Percentiles rank a stretch among this genome's conserved stretches.
Evolutionary conservation across 805 yeast genomes (phyloP).

Genomic region (Sungouiozyma intestinalis): DNA sequence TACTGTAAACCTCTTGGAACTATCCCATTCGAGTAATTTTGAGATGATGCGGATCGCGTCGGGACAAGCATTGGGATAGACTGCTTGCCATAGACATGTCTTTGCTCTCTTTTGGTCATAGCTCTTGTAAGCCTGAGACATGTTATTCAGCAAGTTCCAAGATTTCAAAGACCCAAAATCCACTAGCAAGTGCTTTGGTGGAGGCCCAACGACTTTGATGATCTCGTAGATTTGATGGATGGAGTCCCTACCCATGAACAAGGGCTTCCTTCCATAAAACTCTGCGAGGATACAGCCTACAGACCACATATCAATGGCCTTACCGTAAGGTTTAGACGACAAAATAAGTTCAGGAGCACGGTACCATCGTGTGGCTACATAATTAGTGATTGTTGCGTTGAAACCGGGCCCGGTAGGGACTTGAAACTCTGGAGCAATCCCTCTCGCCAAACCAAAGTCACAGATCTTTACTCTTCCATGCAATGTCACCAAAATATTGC

Average conservation of each 20-base stretch:
- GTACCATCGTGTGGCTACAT: conserved; percentile 94
- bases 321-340: conserved; percentile 47
- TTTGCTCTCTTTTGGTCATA: conserved; percentile 3
- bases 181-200: conserved; percentile 38
- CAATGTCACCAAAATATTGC: conserved; percentile 67
- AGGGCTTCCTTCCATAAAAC: conserved; percentile 66
- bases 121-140: neutral
- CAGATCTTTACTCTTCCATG: conserved; percentile 76
- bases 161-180: conserved; percentile 38
- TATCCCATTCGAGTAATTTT: conserved; percentile 55
- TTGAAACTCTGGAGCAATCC: conserved; percentile 33
- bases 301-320: conserved; percentile 85
- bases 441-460: conserved; percentile 90
- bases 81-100: conserved; percentile 37
- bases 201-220: conserved; percentile 60
- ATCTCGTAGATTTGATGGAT: conserved; percentile 64
- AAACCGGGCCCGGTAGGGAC: neutral
- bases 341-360: conserved; percentile 86
- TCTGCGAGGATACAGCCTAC: conserved; percentile 87
- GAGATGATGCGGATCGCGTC: conserved; percentile 45
- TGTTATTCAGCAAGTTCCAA: conserved; percentile 34
- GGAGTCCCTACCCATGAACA: conserved; percentile 68
- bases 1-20: conserved; percentile 43
- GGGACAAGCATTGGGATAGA: conserved; percentile 54
- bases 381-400: conserved; percentile 50